phyloP scores from a whole-genome alignment of 2,329 filamentous ascomycete species.

The Aspergillus chevalieri region DNA sequence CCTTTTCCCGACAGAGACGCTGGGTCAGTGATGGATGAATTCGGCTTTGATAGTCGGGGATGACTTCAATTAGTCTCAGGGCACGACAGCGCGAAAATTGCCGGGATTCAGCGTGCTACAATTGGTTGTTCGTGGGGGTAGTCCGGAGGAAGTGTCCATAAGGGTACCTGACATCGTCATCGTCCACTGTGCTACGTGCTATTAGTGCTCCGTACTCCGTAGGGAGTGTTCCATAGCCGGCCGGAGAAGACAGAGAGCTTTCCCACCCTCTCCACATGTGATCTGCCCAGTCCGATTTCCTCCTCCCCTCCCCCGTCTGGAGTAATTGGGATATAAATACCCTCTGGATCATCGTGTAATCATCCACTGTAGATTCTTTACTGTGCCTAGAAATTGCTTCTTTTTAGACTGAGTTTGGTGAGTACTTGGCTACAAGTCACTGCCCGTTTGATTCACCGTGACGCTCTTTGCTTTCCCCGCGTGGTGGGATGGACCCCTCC shows the following conservation, averaged over 20 bases:
- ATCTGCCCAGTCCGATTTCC: constrained; percentile 2
- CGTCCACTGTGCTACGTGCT: background rate
- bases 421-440: background rate
- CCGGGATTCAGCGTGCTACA: constrained; percentile 9
- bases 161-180: background rate
- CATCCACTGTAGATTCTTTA: background rate
- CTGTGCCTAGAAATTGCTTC: background rate
- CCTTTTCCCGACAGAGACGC: constrained; percentile 27
- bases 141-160: no score
- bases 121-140: background rate
- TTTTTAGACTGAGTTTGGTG: background rate
- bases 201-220: background rate
- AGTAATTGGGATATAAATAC: background rate
- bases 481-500: background rate
- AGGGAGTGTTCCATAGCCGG: background rate
- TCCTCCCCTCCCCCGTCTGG: background rate
- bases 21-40: constrained; percentile 5
- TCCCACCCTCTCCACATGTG: constrained; percentile 13
- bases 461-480: background rate
- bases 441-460: background rate
- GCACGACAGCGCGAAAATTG: constrained; percentile 15
- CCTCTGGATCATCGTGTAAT: background rate
- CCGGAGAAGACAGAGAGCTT: background rate
- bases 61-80: constrained; percentile 4
- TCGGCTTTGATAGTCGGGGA: constrained; percentile 5